Evolutionary conservation across 23 red algal genomes (phyloP).

Genomic region (Agarophyton chilense): DNA sequence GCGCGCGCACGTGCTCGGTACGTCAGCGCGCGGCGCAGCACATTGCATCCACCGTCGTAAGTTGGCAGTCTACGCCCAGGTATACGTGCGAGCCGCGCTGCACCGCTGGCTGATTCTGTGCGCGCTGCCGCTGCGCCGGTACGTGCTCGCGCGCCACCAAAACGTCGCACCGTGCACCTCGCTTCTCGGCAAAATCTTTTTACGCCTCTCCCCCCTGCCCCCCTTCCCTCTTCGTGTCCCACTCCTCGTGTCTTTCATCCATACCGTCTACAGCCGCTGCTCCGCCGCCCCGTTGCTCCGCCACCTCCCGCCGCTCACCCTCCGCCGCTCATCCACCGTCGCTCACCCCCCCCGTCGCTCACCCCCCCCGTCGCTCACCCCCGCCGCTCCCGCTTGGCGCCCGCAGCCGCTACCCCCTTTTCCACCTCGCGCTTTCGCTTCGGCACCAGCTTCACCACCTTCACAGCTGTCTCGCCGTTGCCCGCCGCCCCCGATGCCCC

Average conservation of each 20-base stretch:
- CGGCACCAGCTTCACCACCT: constrained; percentile 31
- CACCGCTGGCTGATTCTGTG: constrained; percentile 2
- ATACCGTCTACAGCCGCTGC: too few relatives aligned
- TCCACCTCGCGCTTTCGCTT: neutral
- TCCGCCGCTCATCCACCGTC: neutral
- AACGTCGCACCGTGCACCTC: too few relatives aligned
- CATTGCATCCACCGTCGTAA: too few relatives aligned
- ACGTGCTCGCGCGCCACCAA: neutral
- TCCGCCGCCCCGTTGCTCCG: neutral
- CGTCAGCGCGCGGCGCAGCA: constrained; percentile 6
- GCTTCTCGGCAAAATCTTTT: neutral
- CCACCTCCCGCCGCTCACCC: neutral
- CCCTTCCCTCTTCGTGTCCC: too few relatives aligned
- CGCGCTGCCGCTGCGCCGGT: neutral
- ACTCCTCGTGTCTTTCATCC: too few relatives aligned
- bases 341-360: neutral
- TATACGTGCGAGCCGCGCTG: neutral
- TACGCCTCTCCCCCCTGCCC: neutral
- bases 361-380: neutral
- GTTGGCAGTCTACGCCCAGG: too few relatives aligned
- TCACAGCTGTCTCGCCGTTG: constrained; percentile 10
- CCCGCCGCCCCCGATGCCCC: too few relatives aligned
- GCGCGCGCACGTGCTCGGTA: constrained; percentile 26
- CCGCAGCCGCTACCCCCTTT: neutral
- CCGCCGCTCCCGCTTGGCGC: neutral